Base-by-base conservation (phyloP, 768 basidiomycete genomes). In the Amanita exitialis region DNA sequence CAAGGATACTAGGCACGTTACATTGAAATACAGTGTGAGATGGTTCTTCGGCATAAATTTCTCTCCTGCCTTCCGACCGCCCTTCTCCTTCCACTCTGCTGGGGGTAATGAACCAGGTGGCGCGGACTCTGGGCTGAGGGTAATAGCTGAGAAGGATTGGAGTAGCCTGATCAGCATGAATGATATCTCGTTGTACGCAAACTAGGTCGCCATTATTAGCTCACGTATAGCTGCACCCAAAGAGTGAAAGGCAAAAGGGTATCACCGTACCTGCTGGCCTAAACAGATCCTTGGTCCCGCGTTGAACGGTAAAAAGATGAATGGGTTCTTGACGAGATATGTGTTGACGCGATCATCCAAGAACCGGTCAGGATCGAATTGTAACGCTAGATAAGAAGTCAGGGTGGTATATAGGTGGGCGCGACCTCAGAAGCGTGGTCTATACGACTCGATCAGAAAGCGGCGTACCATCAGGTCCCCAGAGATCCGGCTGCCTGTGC, bases 341-440 rank as follows among this genome's bases (percentile, higher is more conserved):
- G 76, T 78, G 55, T 78, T 72, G 30, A 83, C 62, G 8, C 83
- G 70, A 8, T 78, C 69, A 58, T 85, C 84, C 39, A 86, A 67
- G 69, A 82, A 86, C 3, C 83, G 76, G 53, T 84, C 82, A 0
- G 84, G 83, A 58, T 87, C 83, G 50, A 85, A 86, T 58, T 78
- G 73, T 43, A 78, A 69, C 3, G 83, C 83, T 83, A 53, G 37
- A 28, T 41, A 16, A 1, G 36, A 3, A 6, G 10, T 37, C 15
- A 12, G 7, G n/a, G n/a, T 8, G 18, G 9, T 16, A 20, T 18
- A 18, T 2, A 20, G 16, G 13, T 7, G 37, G 18, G 37, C 3
- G 16, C n/a, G 37, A n/a, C n/a, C 7, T n/a, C 6, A 38, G 37
- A 20, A 20, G 0, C 30, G 43, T 44, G 44, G 36, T 4, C 32